A percentile compares a stretch with the other conserved stretches of the same genome.
These are phyloP conservation scores for Quercus alba DNA, from an alignment of 306 rosid species.

Conservation along the genomic window DNA sequence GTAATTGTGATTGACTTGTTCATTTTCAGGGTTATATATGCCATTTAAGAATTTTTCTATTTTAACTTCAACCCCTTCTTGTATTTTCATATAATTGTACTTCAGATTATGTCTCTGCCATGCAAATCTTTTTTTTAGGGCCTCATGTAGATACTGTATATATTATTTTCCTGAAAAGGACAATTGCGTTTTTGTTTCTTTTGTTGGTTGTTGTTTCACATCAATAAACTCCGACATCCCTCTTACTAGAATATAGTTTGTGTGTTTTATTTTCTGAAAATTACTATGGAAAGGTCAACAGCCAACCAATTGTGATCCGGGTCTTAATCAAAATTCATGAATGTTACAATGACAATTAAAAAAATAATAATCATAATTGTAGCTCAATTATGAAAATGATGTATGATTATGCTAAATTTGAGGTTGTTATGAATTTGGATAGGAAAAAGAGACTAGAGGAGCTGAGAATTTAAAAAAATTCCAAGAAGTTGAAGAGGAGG, in stretches of 20 bases:
- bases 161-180: constrained; percentile 17
- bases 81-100: constrained; percentile 30
- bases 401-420: constrained; percentile 17
- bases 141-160: neutral
- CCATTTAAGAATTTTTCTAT: constrained; percentile 28
- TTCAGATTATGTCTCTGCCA: constrained; percentile 29
- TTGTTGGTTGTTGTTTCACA: constrained; percentile 25
- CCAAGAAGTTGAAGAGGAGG: constrained; percentile 46
- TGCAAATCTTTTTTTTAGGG: constrained; percentile 33
- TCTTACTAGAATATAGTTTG: constrained; percentile 18
- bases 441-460: constrained; percentile 45
- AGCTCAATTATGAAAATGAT: constrained; percentile 21
- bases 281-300: constrained; percentile 26
- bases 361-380: constrained; percentile 13
- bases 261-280: constrained; percentile 22
- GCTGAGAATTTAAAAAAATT: constrained; percentile 37
- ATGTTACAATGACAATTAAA: constrained; percentile 18
- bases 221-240: constrained; percentile 27
- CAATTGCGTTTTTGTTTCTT: constrained; percentile 33
- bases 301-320: constrained; percentile 25
- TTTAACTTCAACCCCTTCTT: neutral
- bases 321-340: constrained; percentile 28
- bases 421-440: constrained; percentile 23
- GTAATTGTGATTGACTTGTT: neutral
- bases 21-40: constrained; percentile 22